These are phyloP conservation scores for Iodosphaeria phyllophila DNA, from an alignment of 2,329 filamentous ascomycete genomes.

Conservation along the genomic window DNA sequence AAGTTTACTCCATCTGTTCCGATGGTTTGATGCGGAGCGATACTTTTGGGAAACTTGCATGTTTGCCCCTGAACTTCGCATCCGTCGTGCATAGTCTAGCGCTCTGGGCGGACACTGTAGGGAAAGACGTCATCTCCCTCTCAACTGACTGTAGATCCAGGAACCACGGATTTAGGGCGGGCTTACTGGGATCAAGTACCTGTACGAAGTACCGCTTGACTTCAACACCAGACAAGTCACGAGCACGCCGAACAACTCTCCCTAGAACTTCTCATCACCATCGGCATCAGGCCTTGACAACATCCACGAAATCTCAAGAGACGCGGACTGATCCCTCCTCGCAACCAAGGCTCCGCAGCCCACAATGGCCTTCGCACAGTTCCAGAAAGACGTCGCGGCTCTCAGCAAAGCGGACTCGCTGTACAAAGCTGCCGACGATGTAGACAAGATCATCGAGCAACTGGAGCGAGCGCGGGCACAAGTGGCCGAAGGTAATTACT, in stretches of 20 bases:
- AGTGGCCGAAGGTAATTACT: conserved; percentile 55
- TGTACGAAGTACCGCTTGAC: too few relatives aligned
- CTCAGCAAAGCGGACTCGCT: conserved; percentile 53
- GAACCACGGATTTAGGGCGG: too few relatives aligned
- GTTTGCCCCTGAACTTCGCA: too few relatives aligned
- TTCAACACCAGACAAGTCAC: too few relatives aligned
- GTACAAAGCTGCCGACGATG: conserved; percentile 53
- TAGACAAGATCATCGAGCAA: conserved; percentile 66
- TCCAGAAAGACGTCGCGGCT: conserved; percentile 58
- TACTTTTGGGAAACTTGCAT: too few relatives aligned
- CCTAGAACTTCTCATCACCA: not conserved
- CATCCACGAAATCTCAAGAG: conserved; percentile 1
- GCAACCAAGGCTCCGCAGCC: conserved; percentile 15
- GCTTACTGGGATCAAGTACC: too few relatives aligned
- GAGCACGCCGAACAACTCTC: not conserved
- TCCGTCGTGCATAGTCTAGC: too few relatives aligned
- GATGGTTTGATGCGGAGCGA: too few relatives aligned
- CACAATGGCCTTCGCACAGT: conserved; percentile 26
- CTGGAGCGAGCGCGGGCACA: conserved; percentile 55
- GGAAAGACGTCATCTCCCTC: too few relatives aligned
- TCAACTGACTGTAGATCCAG: too few relatives aligned
- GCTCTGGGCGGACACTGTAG: too few relatives aligned
- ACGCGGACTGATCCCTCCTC: conserved; percentile 10
- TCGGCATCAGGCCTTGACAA: not conserved
- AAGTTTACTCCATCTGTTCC: too few relatives aligned